Conservation (phyloP, 2,329 filamentous ascomycete species). For the Harringtonia aguacate region DNA sequence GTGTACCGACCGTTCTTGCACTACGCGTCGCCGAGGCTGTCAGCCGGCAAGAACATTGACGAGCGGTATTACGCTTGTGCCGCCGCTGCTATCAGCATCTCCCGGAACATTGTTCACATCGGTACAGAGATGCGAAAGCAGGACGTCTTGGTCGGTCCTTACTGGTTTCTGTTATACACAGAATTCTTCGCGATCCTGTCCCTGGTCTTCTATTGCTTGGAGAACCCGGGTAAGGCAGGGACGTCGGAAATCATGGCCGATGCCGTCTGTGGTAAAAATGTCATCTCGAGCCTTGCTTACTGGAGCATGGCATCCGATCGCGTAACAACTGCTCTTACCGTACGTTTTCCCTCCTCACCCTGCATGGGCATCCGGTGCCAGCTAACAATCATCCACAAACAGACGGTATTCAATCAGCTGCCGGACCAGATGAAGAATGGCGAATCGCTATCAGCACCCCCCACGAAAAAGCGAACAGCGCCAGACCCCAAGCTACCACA, state of each 20-base stretch:
- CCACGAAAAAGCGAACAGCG: slow-evolving; percentile 47
- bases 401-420: slow-evolving; percentile 76
- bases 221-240: slow-evolving; percentile 66
- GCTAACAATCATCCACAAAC: no score
- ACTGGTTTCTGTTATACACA: slow-evolving; percentile 81
- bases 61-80: slow-evolving; percentile 69
- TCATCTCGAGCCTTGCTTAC: slow-evolving; percentile 67
- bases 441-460: slow-evolving; percentile 22
- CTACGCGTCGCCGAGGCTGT: slow-evolving; percentile 60
- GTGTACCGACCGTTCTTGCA: slow-evolving; percentile 76
- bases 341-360: slow-evolving; percentile 26
- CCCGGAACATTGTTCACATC: slow-evolving; percentile 53
- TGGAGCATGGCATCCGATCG: slow-evolving; percentile 83
- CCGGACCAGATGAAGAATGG: slow-evolving; percentile 57
- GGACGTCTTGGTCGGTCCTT: slow-evolving; percentile 55
- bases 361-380: no score
- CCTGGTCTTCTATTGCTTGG: slow-evolving; percentile 67
- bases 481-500: slow-evolving; percentile 28
- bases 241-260: slow-evolving; percentile 75
- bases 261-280: slow-evolving; percentile 73
- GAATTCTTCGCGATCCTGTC: slow-evolving; percentile 75
- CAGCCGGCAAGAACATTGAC: slow-evolving; percentile 49
- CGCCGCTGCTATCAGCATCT: slow-evolving; percentile 50
- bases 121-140: slow-evolving; percentile 10
- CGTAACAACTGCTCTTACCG: slow-evolving; percentile 67